These are phyloP conservation scores for Citropsis articulata DNA, from an alignment of 345 rosid species.

Conservation along the genomic window DNA sequence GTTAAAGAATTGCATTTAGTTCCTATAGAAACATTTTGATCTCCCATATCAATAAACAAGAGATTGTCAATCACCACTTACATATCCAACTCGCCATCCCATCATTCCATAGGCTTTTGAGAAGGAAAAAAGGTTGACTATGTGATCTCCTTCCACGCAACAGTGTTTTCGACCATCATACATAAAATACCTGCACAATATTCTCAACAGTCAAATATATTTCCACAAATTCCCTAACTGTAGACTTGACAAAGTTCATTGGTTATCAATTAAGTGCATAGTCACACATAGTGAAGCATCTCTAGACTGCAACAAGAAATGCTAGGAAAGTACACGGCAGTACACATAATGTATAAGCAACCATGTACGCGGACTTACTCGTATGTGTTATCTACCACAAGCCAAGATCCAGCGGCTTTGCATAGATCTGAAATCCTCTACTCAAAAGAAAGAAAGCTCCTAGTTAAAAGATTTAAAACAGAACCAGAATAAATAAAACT, in stretches of 20 bases:
- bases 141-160: slow-evolving; percentile 86
- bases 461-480: neutral
- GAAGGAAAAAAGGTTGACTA: slow-evolving; percentile 93
- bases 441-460: slow-evolving; percentile 23
- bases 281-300: neutral
- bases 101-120: slow-evolving; percentile 99
- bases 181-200: slow-evolving; percentile 82
- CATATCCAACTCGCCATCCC: slow-evolving; percentile 99
- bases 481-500: slow-evolving; percentile 1
- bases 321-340: neutral
- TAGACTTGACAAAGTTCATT: neutral
- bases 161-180: slow-evolving; percentile 83
- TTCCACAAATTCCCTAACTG: neutral
- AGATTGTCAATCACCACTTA: slow-evolving; percentile 37
- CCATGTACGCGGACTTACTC: slow-evolving; percentile 52
- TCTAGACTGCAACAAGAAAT: slow-evolving; percentile 2
- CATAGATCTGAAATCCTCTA: slow-evolving; percentile 89
- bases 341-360: neutral
- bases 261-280: neutral
- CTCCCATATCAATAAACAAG: neutral
- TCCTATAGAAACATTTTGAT: neutral
- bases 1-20: neutral
- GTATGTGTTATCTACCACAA: slow-evolving; percentile 91
- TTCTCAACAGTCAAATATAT: slow-evolving; percentile 1
- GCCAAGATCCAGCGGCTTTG: slow-evolving; percentile 86